Conservation (phyloP, 345 rosid genomes). For the Bruguiera parviflora region DNA sequence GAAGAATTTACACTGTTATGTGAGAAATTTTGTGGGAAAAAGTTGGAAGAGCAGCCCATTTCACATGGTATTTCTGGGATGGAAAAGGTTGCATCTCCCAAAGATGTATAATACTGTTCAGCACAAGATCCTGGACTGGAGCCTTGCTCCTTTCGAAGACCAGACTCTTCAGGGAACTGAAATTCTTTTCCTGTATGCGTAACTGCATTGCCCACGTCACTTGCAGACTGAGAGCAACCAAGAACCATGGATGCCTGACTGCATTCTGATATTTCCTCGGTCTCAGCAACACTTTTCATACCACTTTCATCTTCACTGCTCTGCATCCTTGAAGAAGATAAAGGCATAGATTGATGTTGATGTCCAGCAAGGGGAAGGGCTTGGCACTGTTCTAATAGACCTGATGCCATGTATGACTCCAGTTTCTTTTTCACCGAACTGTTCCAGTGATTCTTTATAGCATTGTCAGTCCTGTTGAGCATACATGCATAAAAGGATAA, state of each 20-base stretch:
- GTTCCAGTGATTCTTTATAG: conserved; percentile 99
- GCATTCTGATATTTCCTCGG: conserved; percentile 86
- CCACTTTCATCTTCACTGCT: conserved; percentile 65
- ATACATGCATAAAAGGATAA: conserved; percentile 24
- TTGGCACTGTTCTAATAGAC: conserved; percentile 77
- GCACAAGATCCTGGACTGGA: conserved; percentile 57
- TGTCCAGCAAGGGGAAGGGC: conserved; percentile 50
- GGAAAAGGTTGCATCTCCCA: conserved; percentile 46
- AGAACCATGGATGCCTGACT: conserved; percentile 66
- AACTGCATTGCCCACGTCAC: conserved; percentile 44
- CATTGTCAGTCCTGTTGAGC: conserved; percentile 88
- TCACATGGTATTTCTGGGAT: conserved; percentile 60
- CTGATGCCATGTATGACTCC: conserved; percentile 87
- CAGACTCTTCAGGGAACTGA: conserved; percentile 43
- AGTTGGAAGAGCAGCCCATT: conserved; percentile 47
- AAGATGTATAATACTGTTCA: conserved; percentile 49
- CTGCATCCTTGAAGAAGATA: conserved; percentile 64
- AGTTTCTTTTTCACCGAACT: conserved; percentile 98
- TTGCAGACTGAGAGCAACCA: conserved; percentile 62
- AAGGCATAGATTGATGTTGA: conserved; percentile 50
- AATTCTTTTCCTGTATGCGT: conserved; percentile 44
- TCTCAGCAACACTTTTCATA: conserved; percentile 46
- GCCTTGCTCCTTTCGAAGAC: conserved; percentile 47
- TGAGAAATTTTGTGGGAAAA: conserved; percentile 39
- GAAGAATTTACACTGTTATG: conserved; percentile 38